These are phyloP conservation scores for Danielozyma ontarioensis DNA, from an alignment of 805 yeast species.

Conservation along the genomic window DNA sequence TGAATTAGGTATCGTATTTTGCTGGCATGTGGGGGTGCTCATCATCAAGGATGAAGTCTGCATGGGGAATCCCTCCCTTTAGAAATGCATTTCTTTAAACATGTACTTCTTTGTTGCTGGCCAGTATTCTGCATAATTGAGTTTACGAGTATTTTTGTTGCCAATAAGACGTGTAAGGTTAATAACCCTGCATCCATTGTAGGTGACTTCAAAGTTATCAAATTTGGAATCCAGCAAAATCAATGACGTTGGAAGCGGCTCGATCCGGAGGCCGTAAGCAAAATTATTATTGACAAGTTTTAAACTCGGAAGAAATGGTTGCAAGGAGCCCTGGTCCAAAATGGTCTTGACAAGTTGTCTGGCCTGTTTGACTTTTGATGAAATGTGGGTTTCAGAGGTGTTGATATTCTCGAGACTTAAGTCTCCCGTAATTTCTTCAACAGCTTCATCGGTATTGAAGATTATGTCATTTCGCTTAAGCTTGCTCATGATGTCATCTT, in stretches of 20 bases:
- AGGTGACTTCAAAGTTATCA: slow-evolving; percentile 67
- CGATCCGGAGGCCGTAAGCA: slow-evolving; percentile 63
- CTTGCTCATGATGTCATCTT: slow-evolving; percentile 70
- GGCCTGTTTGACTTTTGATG: slow-evolving; percentile 52
- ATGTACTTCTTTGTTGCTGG: slow-evolving; percentile 54
- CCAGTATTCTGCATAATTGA: slow-evolving; percentile 69
- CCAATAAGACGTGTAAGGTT: slow-evolving; percentile 55
- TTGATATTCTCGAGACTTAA: slow-evolving; percentile 10
- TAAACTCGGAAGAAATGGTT: slow-evolving; percentile 64
- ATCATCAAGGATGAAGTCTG: no score
- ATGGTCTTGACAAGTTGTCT: slow-evolving; percentile 73
- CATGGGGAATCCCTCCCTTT: no score
- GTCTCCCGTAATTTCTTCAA: slow-evolving; percentile 23
- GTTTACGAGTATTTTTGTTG: slow-evolving; percentile 29
- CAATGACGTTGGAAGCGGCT: slow-evolving; percentile 68
- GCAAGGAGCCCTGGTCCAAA: slow-evolving; percentile 80
- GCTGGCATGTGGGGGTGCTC: no score
- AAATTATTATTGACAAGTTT: slow-evolving; percentile 66
- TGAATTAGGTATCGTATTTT: no score
- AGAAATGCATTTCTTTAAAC: slow-evolving; percentile 41
- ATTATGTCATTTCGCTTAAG: slow-evolving; percentile 65
- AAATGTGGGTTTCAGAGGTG: slow-evolving; percentile 19
- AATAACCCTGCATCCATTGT: slow-evolving; percentile 75
- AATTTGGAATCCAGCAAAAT: slow-evolving; percentile 68
- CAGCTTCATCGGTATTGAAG: slow-evolving; percentile 39